Evolutionary conservation across 306 rosid genomes (phyloP).

Genomic region (Citrullus mucosospermus): DNA sequence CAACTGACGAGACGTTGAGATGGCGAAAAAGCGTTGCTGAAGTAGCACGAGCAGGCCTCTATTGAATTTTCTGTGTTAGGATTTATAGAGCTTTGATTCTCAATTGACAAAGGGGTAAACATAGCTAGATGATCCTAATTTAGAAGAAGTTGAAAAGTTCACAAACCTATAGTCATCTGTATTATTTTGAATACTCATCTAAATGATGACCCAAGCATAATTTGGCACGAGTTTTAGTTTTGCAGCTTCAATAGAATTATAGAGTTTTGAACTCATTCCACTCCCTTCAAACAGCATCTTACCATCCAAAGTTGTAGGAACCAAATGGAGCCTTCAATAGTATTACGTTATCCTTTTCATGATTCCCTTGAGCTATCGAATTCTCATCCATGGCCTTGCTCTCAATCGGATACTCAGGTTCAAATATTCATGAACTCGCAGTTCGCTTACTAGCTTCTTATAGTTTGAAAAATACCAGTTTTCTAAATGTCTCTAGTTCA

Average conservation of each 20-base stretch:
- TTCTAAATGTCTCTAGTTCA: too few species aligned
- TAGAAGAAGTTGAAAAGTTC: not conserved
- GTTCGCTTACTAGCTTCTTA: not conserved
- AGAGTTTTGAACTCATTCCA: constrained; percentile 63
- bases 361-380: constrained; percentile 47
- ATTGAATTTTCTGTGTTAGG: not conserved
- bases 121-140: not conserved
- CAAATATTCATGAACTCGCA: too few species aligned
- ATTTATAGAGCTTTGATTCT: not conserved
- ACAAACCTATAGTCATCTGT: constrained; percentile 72
- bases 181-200: constrained; percentile 60
- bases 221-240: constrained; percentile 46
- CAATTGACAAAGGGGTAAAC: not conserved
- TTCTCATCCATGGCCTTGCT: constrained; percentile 76
- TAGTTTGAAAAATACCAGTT: not conserved
- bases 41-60: not conserved
- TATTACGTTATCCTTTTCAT: constrained; percentile 65
- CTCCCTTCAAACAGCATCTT: constrained; percentile 71
- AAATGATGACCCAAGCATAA: too few species aligned
- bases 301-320: constrained; percentile 64
- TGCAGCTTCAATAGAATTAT: constrained; percentile 57
- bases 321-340: constrained; percentile 52
- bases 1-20: not conserved
- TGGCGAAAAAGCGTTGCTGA: not conserved
- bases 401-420: constrained; percentile 19